Evolutionary conservation across 805 yeast species (phyloP).

Genomic region (Candida hispaniensis): DNA sequence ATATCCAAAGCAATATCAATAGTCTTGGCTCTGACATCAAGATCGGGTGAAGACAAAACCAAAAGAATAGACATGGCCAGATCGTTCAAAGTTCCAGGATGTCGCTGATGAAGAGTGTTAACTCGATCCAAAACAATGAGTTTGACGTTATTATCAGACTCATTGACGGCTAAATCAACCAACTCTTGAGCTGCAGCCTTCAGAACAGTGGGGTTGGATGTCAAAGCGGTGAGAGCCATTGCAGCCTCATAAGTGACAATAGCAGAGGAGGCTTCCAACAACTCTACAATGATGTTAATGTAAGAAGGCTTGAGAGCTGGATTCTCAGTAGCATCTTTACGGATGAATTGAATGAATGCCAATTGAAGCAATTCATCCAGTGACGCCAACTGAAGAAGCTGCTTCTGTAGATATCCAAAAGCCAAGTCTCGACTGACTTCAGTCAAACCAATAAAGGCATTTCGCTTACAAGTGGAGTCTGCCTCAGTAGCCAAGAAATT

Average conservation of each 20-base stretch:
- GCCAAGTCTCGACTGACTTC: conserved; percentile 79
- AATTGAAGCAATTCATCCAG: conserved; percentile 79
- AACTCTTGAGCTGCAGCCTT: conserved; percentile 74
- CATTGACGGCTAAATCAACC: conserved; percentile 80
- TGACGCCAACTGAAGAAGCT: conserved; percentile 45
- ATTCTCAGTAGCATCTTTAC: conserved; percentile 60
- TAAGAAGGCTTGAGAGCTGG: conserved; percentile 62
- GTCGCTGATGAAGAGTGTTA: conserved; percentile 55
- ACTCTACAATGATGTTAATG: conserved; percentile 56
- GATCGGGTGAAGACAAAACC: conserved; percentile 75
- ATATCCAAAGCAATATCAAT: conserved; percentile 72
- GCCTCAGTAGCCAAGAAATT: conserved; percentile 69
- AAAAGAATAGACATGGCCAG: conserved; percentile 77
- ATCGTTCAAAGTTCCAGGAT: conserved; percentile 78
- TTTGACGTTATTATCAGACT: conserved; percentile 91
- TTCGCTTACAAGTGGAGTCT: conserved; percentile 89
- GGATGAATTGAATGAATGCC: conserved; percentile 82
- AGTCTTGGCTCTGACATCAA: conserved; percentile 85
- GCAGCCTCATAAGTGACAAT: conserved; percentile 89
- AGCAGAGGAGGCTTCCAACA: conserved; percentile 57
- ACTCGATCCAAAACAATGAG: conserved; percentile 83
- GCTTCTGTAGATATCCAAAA: conserved; percentile 66
- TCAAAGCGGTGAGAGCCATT: conserved; percentile 52
- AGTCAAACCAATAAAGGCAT: conserved; percentile 83
- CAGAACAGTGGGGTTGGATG: conserved; percentile 52